Percentiles rank a stretch among this genome's conserved stretches.
These are phyloP conservation scores for Sphagnum tenellum DNA, from an alignment of 225 moss, liverwort and hornwort species.

Conservation along the genomic window DNA sequence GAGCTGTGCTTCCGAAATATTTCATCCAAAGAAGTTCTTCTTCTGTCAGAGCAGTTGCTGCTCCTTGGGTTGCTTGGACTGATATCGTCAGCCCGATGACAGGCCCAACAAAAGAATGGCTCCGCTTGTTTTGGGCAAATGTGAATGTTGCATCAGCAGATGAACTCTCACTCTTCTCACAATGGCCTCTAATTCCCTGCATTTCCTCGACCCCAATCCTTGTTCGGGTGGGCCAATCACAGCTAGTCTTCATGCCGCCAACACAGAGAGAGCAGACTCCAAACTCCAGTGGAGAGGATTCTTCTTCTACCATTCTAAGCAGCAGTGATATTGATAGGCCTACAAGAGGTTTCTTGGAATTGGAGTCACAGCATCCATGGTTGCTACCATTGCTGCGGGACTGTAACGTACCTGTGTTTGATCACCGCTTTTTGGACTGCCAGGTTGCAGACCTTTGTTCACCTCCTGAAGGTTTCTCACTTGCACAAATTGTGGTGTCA, in stretches of 20 bases:
- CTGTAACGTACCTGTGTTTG: too few species aligned
- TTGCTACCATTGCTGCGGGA: too few species aligned
- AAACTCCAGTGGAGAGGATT: too few species aligned
- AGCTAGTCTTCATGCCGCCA: constrained; percentile 74
- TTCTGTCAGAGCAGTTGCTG: constrained; percentile 21
- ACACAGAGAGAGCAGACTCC: constrained; percentile 14
- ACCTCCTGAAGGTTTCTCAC: too few species aligned
- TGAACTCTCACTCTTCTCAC: constrained; percentile 52
- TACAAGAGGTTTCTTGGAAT: too few species aligned
- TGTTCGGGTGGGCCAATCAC: constrained; percentile 52
- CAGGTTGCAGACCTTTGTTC: too few species aligned
- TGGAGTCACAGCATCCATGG: too few species aligned
- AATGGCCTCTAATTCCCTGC: constrained; percentile 73
- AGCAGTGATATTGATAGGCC: too few species aligned
- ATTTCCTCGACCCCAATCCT: constrained; percentile 53
- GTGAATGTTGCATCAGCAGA: constrained; percentile 38
- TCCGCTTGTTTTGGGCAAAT: constrained; percentile 65
- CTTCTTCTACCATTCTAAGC: too few species aligned
- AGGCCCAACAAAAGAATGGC: constrained; percentile 68
- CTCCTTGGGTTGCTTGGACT: constrained; percentile 77
- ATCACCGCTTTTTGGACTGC: too few species aligned
- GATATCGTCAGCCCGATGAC: constrained; percentile 16
- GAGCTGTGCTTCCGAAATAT: constrained; percentile 48
- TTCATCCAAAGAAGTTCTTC: constrained; percentile 49
- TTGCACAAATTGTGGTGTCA: too few species aligned